Evolutionary conservation across 441 rosid species (phyloP), one percentile per base, ranked within the genome.

Genomic region (Gossypium aridum): DNA sequence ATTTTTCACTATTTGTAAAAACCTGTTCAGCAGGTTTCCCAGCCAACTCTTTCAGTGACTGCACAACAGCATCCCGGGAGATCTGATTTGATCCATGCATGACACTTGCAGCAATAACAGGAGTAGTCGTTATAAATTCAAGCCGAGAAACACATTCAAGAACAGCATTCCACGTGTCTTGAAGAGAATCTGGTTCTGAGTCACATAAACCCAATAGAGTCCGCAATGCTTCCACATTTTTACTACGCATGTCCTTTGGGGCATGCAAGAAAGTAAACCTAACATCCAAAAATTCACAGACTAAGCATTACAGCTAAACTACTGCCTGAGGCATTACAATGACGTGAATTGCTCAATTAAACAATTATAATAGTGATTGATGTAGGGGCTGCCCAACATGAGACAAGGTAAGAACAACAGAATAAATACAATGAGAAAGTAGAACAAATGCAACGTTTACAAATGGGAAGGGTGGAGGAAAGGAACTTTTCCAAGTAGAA

Each of bases 211-310:
- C 84, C 78, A 96, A 85, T 72, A 96, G 82, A 71, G 95, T 94
- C 72, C 92, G 95, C 84, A 96, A 83, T 73, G 98, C 97, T 88
- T 96, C 99, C 53, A 92, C 98, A 87, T 94, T 96, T 88, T 96
- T 96, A 85, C 93, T 85, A 65, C 94, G 94, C 99, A 96, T 88
- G 80, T 91, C 95, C 89, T 91, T 96, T 45, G 99, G 99, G 70
- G 98, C 96, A 85, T 96, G 99, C 96, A 96, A 85, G 90, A 96
- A 96, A 78, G 99, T 96, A 82, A 90, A 92, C 87, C 99, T 96
- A 90, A 70, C 75, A 83, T 26, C 71, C 68, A 86, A 73, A 45
- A 75, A 80, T 73, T 53, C 72, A 63, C 19, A 56, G 16, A 71
- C 51, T 31, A 54, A 17, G 62, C 49, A 55, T 31, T 55, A 20